A percentile compares a stretch with the other conserved stretches of the same genome.
Evolutionary conservation across 1,139 yeast species (phyloP).

Genomic region (Pneumocystis oryctolagi): DNA sequence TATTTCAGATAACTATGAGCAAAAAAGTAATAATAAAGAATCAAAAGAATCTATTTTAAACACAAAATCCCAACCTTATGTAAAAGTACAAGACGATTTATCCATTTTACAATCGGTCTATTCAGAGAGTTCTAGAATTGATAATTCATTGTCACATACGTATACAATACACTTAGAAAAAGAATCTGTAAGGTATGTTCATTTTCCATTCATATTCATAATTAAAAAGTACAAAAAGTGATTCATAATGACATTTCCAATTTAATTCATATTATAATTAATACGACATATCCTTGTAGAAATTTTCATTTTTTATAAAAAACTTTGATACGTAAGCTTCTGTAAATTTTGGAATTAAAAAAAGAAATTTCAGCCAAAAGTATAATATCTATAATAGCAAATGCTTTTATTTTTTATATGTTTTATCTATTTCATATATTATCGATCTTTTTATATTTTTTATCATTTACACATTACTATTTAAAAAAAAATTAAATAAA

Average conservation of each 20-base stretch:
- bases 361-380: background rate
- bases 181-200: background rate
- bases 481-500: background rate
- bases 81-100: background rate
- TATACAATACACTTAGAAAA: background rate
- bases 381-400: background rate
- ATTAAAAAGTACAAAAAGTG: background rate
- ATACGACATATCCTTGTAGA: background rate
- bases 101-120: background rate
- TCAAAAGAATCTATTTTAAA: background rate
- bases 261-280: background rate
- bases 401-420: background rate
- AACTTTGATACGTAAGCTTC: background rate
- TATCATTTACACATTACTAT: background rate
- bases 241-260: background rate
- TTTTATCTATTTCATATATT: background rate
- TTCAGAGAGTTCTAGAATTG: background rate
- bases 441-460: background rate
- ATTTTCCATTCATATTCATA: background rate
- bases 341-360: background rate
- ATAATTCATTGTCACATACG: background rate
- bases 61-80: background rate
- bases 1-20: background rate
- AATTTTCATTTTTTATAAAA: background rate
- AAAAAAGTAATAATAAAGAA: background rate